Evolutionary conservation across 192 early-diverging fungal species (phyloP), one percentile per base, ranked within the genome.

Genomic region (Glomus cerebriforme): DNA sequence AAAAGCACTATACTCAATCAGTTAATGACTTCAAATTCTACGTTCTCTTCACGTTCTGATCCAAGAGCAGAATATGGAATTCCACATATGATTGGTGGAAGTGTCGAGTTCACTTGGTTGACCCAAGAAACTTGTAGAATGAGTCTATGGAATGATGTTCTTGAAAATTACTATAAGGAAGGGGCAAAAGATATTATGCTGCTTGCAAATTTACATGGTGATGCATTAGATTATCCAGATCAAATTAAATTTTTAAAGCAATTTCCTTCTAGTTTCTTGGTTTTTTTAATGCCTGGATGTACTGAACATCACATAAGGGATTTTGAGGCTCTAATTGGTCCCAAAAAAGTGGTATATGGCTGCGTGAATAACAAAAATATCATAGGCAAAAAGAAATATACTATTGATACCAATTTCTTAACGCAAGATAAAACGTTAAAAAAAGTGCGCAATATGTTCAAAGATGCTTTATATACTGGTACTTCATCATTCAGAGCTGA

Each of bases 171-270:
- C 22, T 77, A 77, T 34, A 24, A 65, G 34, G 0, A 65, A 32
- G 75, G 32, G 12, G 39, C 31, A 19, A 77, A 59, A 19, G 47
- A 60, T 1, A 77, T 77, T 32, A 24, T 77, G 9, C 45, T 77
- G 27, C 59, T 77, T 63, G 75, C 75, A 65, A 77, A 77, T 77
- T 77, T 77, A 39, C 75, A 77, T 34, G 75, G 75, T 65, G 75
- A 77, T 32, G 75, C 75, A 10, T 60, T 77, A 43, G 17, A 77
- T 27, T 31, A 64, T 63, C 31, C n/a, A 19, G 59, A 77, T 13
- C 59, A 64, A 59, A 31, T 77, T 63, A 24, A 63, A 35, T 77
- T 29, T 37, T 26, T 77, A 65, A 59, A 2, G n/a, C 60, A 77
- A 65, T 64, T 77, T 17, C 24, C 75, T 32, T 64, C 58, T n/a